Evolutionary conservation across 1,284 basidiomycete species (phyloP), one percentile per base, ranked within the genome.

Genomic region (Porogramme epimiltina): DNA sequence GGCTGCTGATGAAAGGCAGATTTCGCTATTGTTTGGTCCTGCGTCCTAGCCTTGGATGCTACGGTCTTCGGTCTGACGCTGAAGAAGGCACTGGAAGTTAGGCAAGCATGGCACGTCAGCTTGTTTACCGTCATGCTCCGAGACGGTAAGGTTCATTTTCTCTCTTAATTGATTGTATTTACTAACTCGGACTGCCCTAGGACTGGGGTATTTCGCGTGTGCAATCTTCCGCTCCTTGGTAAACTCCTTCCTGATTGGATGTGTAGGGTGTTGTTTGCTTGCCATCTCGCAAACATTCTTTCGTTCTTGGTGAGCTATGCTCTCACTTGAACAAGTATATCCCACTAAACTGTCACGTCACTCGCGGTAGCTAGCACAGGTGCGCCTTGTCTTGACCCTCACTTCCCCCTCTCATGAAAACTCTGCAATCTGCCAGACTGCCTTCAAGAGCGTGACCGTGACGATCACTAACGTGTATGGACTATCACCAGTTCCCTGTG

Each of bases 31-130:
- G 24, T 48, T 4, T 55, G 53, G 53, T 38, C 28, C 3, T 39
- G 28, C 22, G 26, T 51, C 3, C 40, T 55, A 5, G 38, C 44
- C 1, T 48, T 39, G 20, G 53, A 55, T 22, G 20, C 38, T 0
- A 25, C 42, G 10, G 42, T 55, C 11, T 55, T 55, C 45, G 24
- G 25, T 6, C 41, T 55, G n/a, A 55, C 53, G 5, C 4, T 51
- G 18, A 26, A 19, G 13, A 40, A 42, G 23, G 41, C 45, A 2
- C 18, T 45, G 19, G 6, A 36, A 6, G 28, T 51, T 10, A 37
- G 38, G 9, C 18, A 15, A 19, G 47, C 15, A 26, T 50, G 42
- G 41, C 41, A 36, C 9, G 53, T 48, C 5, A 45, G 42, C 24
- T n/a, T 55, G 4, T 42, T 47, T 22, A 42, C 41, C 2, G 13